These are phyloP conservation scores for Fragaria vesca DNA, from an alignment of 306 rosid species.

Conservation along the genomic window DNA sequence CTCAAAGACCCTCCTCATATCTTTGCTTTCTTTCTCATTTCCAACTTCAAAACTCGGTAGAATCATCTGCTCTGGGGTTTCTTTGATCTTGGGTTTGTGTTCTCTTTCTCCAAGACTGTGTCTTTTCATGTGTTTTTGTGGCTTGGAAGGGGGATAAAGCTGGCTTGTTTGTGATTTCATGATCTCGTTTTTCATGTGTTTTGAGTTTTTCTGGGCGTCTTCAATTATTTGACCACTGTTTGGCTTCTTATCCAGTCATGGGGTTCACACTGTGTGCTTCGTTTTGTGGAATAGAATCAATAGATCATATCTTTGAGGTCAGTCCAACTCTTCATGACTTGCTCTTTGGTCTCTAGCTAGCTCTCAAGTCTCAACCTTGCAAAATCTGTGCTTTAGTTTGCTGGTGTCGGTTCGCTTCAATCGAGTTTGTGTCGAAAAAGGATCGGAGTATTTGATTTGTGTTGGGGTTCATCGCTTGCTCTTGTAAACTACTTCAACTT, in stretches of 20 bases:
- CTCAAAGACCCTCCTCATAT: constrained; percentile 1
- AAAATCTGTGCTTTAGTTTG: background rate
- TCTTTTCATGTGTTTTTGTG: background rate
- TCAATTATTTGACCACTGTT: constrained; percentile 4
- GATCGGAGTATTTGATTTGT: background rate
- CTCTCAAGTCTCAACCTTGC: constrained; percentile 1
- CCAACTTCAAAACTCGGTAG: background rate
- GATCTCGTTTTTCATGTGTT: constrained; percentile 18
- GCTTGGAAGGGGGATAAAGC: background rate
- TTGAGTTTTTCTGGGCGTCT: constrained; percentile 11
- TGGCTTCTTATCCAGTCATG: constrained; percentile 10
- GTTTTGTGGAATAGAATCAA: background rate
- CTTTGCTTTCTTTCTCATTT: background rate
- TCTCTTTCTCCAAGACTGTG: background rate
- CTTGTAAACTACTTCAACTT: background rate
- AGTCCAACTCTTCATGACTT: constrained; percentile 17
- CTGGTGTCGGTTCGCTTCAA: constrained; percentile 2
- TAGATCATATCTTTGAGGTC: background rate
- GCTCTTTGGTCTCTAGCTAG: constrained; percentile 6
- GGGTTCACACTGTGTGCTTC: constrained; percentile 7
- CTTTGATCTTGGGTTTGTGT: constrained; percentile 17
- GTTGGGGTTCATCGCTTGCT: constrained; percentile 1
- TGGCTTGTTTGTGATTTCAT: constrained; percentile 9
- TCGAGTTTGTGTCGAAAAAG: background rate
- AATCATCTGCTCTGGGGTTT: constrained; percentile 23